Evolutionary conservation across 2,329 filamentous ascomycete species (phyloP).

Genomic region (Aureobasidium subglaciale): DNA sequence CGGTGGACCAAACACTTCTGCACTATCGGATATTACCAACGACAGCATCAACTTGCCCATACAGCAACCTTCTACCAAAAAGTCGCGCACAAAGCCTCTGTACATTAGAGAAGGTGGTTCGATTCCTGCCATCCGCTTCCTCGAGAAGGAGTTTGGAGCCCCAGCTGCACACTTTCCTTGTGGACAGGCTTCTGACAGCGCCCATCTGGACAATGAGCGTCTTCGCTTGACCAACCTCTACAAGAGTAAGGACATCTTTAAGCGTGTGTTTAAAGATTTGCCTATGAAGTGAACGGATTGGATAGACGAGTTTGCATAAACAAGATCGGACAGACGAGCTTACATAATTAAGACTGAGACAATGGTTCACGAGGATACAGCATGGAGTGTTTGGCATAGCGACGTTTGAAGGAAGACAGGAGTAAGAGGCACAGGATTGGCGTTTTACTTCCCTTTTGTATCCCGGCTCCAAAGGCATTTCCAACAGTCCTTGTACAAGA

Average conservation of each 20-base stretch:
- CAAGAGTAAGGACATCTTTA: conserved; percentile 89
- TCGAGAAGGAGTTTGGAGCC: conserved; percentile 89
- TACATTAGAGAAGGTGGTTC: conserved; percentile 95
- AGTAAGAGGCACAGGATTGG: too few relatives aligned
- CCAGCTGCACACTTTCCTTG: conserved; percentile 90
- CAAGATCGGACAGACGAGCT: too few relatives aligned
- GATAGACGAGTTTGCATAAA: too few relatives aligned
- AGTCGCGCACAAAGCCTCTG: conserved; percentile 53
- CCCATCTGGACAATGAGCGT: conserved; percentile 93
- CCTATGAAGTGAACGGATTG: conserved; percentile 22
- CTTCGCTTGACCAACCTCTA: conserved; percentile 78
- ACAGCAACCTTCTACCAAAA: neutral
- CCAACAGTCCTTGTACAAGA: too few relatives aligned
- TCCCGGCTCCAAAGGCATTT: too few relatives aligned
- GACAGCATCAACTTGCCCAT: neutral
- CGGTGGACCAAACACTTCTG: conserved; percentile 27
- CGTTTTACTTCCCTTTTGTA: too few relatives aligned
- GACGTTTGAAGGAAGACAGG: too few relatives aligned
- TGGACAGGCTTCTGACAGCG: conserved; percentile 87
- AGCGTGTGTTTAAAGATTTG: conserved; percentile 69
- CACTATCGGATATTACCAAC: neutral
- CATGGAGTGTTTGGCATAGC: too few relatives aligned
- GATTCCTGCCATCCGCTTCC: conserved; percentile 86
- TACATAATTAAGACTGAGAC: too few relatives aligned
- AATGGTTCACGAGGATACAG: too few relatives aligned